Evolutionary conservation across 164 flowering plant genomes (phyloP).

Genomic region (Houttuynia cordata): DNA sequence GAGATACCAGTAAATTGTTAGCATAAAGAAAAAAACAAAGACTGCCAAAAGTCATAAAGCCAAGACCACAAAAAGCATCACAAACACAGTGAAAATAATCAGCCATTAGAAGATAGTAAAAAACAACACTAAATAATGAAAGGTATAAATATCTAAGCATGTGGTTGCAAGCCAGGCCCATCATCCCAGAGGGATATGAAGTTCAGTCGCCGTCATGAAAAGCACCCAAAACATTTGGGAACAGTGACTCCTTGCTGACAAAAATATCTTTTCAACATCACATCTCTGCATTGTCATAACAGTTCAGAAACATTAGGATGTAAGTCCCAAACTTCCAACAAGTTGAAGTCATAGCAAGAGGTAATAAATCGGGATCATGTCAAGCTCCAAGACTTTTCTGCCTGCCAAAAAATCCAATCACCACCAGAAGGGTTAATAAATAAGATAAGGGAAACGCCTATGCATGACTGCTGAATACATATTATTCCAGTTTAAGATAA

Average conservation of each 20-base stretch:
- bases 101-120: not conserved
- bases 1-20: no score
- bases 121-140: not conserved
- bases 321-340: constrained; percentile 95
- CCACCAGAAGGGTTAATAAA: constrained; percentile 9
- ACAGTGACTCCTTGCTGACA: not conserved
- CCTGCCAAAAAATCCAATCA: constrained; percentile 38
- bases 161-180: constrained; percentile 1
- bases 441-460: not conserved
- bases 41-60: not conserved
- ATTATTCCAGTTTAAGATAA: not conserved
- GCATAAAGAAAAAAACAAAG: no score
- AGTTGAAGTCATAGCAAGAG: constrained; percentile 63
- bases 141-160: not conserved
- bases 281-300: constrained; percentile 89
- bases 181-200: constrained; percentile 10
- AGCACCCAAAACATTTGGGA: not conserved
- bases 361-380: constrained; percentile 69
- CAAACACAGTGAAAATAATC: no score
- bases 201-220: constrained; percentile 12
- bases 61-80: not conserved
- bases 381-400: constrained; percentile 50
- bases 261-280: constrained; percentile 5
- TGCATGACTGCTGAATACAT: not conserved
- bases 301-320: constrained; percentile 89